These are phyloP conservation scores for Hortiboletus campestris DNA, from an alignment of 768 basidiomycete genomes.

Conservation along the genomic window DNA sequence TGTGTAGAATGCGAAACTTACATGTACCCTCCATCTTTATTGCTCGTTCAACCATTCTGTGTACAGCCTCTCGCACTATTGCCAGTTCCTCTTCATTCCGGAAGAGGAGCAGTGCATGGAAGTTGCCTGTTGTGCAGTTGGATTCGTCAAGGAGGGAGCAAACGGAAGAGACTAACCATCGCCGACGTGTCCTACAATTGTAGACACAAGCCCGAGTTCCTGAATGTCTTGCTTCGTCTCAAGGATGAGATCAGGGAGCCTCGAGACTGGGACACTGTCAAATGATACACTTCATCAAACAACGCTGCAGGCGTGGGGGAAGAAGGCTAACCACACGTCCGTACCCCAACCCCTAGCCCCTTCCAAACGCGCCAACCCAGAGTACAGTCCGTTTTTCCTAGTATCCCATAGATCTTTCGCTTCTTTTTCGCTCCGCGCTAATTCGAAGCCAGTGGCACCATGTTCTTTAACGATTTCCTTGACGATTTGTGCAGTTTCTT, in stretches of 20 bases:
- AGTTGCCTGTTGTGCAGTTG: constrained; percentile 37
- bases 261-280: constrained; percentile 60
- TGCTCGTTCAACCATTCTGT: constrained; percentile 64
- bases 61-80: constrained; percentile 44
- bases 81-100: constrained; percentile 51
- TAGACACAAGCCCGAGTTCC: constrained; percentile 52
- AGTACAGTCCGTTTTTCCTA: constrained; percentile 63
- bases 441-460: constrained; percentile 63
- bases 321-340: constrained; percentile 62
- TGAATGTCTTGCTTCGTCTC: constrained; percentile 73
- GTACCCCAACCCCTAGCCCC: constrained; percentile 65
- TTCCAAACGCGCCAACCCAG: constrained; percentile 53
- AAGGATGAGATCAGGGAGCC: constrained; percentile 58
- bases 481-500: constrained; percentile 60
- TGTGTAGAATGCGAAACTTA: constrained; percentile 28
- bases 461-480: constrained; percentile 58
- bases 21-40: constrained; percentile 75
- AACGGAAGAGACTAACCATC: constrained; percentile 45
- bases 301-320: neutral
- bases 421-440: constrained; percentile 63
- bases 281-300: neutral
- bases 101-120: constrained; percentile 56
- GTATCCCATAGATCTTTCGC: constrained; percentile 74
- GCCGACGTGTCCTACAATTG: constrained; percentile 75
- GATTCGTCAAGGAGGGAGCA: neutral